phyloP scores from a whole-genome alignment of 2,329 filamentous ascomycete genomes.

The Xylaria sp. region DNA sequence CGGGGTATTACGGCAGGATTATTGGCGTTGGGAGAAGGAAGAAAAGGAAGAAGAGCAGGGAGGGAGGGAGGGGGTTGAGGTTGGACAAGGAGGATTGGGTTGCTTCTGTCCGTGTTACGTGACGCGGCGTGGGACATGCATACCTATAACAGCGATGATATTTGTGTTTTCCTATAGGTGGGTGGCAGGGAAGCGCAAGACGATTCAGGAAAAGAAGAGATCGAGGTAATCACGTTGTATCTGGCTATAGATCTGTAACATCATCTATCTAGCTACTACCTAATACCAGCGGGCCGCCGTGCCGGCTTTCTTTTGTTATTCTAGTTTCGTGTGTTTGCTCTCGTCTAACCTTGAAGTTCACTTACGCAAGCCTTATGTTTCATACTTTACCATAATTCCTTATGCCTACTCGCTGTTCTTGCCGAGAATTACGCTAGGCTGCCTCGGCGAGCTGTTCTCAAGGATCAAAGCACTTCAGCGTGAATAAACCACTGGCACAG shows the following conservation, averaged over 20 bases:
- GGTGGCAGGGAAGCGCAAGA: neutral
- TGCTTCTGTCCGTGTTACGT: constrained; percentile 9
- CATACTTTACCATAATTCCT: neutral
- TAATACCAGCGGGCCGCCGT: constrained; percentile 12
- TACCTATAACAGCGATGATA: neutral
- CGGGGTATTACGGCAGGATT: neutral
- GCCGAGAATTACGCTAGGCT: neutral
- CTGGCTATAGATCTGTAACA: constrained; percentile 20
- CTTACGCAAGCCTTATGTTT: neutral
- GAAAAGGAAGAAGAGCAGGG: neutral
- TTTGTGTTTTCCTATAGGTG: neutral
- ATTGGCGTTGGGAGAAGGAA: neutral
- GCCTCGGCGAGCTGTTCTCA: neutral
- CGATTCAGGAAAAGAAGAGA: neutral
- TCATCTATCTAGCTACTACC: constrained; percentile 7
- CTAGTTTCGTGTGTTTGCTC: neutral
- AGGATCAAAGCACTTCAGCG: neutral
- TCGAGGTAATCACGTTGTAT: neutral
- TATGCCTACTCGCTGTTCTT: neutral
- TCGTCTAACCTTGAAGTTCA: neutral
- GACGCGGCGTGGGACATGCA: neutral
- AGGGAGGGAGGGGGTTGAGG: neutral
- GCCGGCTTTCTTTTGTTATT: neutral
- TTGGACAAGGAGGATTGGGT: constrained; percentile 8
- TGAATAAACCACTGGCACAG: neutral